These are phyloP conservation scores for Balansia obtecta DNA, from an alignment of 2,329 filamentous ascomycete genomes.

Conservation along the genomic window DNA sequence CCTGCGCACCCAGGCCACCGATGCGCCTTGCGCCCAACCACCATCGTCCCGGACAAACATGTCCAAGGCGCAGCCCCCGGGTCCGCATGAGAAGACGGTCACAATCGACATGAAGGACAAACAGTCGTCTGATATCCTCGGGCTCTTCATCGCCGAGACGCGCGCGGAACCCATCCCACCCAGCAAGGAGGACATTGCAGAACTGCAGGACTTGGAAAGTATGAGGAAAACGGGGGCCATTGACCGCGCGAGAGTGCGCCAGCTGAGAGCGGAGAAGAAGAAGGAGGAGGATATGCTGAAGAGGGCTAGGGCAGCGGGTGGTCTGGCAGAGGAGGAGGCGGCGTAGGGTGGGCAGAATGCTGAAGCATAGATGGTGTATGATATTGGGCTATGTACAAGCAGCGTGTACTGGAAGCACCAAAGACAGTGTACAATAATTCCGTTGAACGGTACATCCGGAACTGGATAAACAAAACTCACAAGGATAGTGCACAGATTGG, in stretches of 20 bases:
- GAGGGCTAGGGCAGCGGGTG: slow-evolving; percentile 26
- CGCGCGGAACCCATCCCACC: slow-evolving; percentile 44
- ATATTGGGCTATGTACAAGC: slow-evolving; percentile 6
- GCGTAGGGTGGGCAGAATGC: slow-evolving; percentile 8
- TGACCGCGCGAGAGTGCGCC: slow-evolving; percentile 42
- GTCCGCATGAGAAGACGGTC: slow-evolving; percentile 35
- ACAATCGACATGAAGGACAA: slow-evolving; percentile 53
- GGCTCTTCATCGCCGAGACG: slow-evolving; percentile 49
- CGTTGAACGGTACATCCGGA: not conserved
- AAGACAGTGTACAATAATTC: not conserved
- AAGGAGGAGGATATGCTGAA: slow-evolving; percentile 43
- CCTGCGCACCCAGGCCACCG: slow-evolving; percentile 31
- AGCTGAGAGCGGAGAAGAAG: slow-evolving; percentile 43
- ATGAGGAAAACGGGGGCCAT: slow-evolving; percentile 34
- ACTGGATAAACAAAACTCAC: not conserved
- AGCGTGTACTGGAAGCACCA: slow-evolving; percentile 13
- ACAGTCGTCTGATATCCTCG: slow-evolving; percentile 48
- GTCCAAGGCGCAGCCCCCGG: slow-evolving; percentile 35
- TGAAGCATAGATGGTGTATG: not conserved
- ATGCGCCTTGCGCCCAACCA: slow-evolving; percentile 25
- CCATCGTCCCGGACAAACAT: slow-evolving; percentile 34
- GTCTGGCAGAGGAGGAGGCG: slow-evolving; percentile 22
- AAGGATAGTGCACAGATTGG: too few species aligned
- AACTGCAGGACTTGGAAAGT: slow-evolving; percentile 46
- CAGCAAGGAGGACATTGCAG: slow-evolving; percentile 44